Evolutionary conservation across 163 green algal species (phyloP).

Genomic region (Scenedesmus sp.): DNA sequence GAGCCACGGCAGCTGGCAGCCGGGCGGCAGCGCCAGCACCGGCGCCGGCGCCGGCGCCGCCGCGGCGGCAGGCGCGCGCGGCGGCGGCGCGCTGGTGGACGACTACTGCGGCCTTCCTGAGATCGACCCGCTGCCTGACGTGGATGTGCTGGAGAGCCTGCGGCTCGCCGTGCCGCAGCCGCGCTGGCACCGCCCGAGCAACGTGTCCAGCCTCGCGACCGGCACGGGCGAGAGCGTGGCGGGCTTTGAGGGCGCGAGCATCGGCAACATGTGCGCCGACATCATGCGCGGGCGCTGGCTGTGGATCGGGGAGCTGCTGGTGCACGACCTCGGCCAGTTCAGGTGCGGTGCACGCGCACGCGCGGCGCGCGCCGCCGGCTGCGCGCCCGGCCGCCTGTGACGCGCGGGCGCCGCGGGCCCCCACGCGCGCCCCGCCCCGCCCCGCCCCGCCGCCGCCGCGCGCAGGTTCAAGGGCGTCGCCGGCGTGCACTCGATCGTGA

Average conservation of each 20-base stretch:
- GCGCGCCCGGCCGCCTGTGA: too few species aligned
- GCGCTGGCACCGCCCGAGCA: neutral
- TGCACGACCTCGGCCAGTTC: constrained; percentile 60
- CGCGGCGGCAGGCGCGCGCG: neutral
- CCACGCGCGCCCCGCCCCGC: too few species aligned
- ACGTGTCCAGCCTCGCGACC: neutral
- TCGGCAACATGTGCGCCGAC: constrained; percentile 31
- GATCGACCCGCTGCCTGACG: constrained; percentile 35
- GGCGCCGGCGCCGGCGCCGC: neutral
- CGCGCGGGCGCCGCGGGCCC: too few species aligned
- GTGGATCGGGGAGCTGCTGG: constrained; percentile 54
- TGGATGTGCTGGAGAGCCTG: constrained; percentile 23
- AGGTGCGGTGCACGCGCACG: constrained; percentile 34
- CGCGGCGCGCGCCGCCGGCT: too few species aligned
- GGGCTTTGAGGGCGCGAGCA: constrained; percentile 33
- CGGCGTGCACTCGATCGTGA: constrained; percentile 58
- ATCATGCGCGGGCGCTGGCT: constrained; percentile 50
- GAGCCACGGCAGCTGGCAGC: too few species aligned
- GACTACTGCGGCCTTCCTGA: constrained; percentile 24
- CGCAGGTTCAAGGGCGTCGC: constrained; percentile 72
- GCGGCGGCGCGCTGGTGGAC: neutral
- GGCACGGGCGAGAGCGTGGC: constrained; percentile 1
- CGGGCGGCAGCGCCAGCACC: neutral
- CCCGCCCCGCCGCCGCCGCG: neutral
- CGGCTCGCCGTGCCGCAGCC: neutral